Evolutionary conservation across 306 rosid species (phyloP), one percentile per base, ranked within the genome.

Genomic region (Pterocarpus santalinus): DNA sequence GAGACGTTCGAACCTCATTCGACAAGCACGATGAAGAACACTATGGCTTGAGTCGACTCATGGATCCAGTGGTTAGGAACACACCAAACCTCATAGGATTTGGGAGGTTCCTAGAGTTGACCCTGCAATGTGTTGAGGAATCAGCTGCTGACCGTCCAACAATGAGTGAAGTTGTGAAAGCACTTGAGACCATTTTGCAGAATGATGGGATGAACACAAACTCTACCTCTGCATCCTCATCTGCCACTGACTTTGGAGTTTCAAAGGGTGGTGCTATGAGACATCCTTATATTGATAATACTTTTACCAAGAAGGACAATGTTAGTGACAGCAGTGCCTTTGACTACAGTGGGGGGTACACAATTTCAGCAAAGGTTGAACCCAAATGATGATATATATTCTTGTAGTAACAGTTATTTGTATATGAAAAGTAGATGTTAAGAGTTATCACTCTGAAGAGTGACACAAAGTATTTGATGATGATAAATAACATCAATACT

Each of bases 61-160:
- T 93, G 88, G 97, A 93, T 82, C 85, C 87, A 35, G 47, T 80
- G 75, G 90, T 95, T 17, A 85, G 85, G 81, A 90, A 85, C 90
- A 77, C 88, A 3, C 65, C 88, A 3, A 78, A 74, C 41, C 89
- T 88, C 28, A 61, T 70, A 11, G 99, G 93, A 16, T 88, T 95
- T 53, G 92, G 88, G 10, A 87, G 85, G 81, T 95, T 93, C 89
- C 64, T 93, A 74, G 99, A 93, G 79, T 81, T 95, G 83, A 82
- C 98, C 56, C 82, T 95, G 91, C 96, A 85, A 72, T 93, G 99
- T 13, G 90, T 95, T 0, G 99, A 93, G 81, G 99, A 95, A 76
- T 82, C 93, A 34, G 96, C 94, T 43, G 77, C 83, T 32, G 94
- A 91, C 34, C 93, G 99, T 43, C 99, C 99, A 15, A 88, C 97